Evolutionary conservation across 2,329 filamentous ascomycete species (phyloP), one percentile per base, ranked within the genome.

Genomic region (Tolypocladium nubicola): DNA sequence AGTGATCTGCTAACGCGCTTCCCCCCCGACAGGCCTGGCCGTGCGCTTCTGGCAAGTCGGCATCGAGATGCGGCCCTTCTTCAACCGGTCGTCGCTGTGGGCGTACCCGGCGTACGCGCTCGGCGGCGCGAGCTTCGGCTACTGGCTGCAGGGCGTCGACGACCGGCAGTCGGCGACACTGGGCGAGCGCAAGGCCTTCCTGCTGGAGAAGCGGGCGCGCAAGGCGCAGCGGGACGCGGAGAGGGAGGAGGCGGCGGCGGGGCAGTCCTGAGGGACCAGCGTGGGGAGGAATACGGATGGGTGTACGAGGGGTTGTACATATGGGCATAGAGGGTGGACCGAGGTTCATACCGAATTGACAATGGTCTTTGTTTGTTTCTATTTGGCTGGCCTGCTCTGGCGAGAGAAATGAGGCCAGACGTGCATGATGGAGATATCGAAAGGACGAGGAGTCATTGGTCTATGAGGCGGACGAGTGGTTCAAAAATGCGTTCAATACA

Each of bases 21-120:
- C 23, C 4, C 23, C 23, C 21, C n/a, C 6, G 54, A 59, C 66
- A 99, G 94, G 94, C 80, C 77, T 97, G 68, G 91, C 89, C 70
- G 88, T 92, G 70, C 89, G 93, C 67, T 83, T 94, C 75, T 97
- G 92, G 90, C 94, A 97, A 76, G 87, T 99, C 72, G 94, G 93
- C 70, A 94, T 99, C 73, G 91, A 99, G 79, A 96, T 96, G 91
- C 90, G 92, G 61, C 94, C 93, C 55, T 87, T 97, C 74, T 90
- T 97, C 82, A 86, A 88, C 76, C 84, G 81, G 69, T 81, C 87
- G 71, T 88, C 88, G 57, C 84, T 96, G 68, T 95, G 90, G 88
- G 90, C 85, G 55, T 99, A 96, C 78, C 94, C 94, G 57, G 76
- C 93, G 66, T 99, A 94, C 75, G 92, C 86, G 59, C 83, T 83